Evolutionary conservation across 129 eudicot genomes (phyloP).

Genomic region (Saposhnikovia divaricata): DNA sequence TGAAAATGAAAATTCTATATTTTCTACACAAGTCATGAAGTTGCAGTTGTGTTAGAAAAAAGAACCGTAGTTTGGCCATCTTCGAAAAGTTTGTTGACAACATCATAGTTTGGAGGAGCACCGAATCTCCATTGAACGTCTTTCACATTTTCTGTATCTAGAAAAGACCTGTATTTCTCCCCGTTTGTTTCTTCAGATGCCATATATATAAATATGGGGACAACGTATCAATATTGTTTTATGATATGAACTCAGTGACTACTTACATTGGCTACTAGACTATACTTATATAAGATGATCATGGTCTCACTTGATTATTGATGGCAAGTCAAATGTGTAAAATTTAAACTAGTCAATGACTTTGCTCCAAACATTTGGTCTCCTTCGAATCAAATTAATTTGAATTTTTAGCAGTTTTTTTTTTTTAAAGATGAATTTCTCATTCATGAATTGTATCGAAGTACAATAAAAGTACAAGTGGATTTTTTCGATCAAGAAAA

Average conservation of each 20-base stretch:
- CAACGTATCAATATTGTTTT: background rate
- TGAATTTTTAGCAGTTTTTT: too few species aligned
- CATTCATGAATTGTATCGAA: too few species aligned
- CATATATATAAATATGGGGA: constrained; percentile 2
- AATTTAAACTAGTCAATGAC: background rate
- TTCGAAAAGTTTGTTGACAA: constrained; percentile 76
- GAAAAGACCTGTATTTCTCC: constrained; percentile 55
- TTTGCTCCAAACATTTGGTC: too few species aligned
- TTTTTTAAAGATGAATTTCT: too few species aligned
- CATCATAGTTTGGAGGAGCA: constrained; percentile 72
- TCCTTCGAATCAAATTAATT: too few species aligned
- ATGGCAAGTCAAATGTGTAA: background rate
- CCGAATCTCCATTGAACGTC: constrained; percentile 61
- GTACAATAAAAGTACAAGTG: too few species aligned
- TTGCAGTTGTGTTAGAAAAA: background rate
- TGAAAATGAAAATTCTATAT: too few species aligned
- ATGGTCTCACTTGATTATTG: background rate
- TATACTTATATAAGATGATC: background rate
- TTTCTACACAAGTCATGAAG: too few species aligned
- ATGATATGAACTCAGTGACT: background rate
- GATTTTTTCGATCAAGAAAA: too few species aligned
- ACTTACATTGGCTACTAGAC: background rate
- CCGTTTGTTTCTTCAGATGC: constrained; percentile 25
- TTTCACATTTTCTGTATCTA: constrained; percentile 62
- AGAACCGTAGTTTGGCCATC: constrained; percentile 66